These are phyloP conservation scores for Rhodotorula sp. DNA, from an alignment of 1,284 basidiomycete genomes.

Conservation along the genomic window DNA sequence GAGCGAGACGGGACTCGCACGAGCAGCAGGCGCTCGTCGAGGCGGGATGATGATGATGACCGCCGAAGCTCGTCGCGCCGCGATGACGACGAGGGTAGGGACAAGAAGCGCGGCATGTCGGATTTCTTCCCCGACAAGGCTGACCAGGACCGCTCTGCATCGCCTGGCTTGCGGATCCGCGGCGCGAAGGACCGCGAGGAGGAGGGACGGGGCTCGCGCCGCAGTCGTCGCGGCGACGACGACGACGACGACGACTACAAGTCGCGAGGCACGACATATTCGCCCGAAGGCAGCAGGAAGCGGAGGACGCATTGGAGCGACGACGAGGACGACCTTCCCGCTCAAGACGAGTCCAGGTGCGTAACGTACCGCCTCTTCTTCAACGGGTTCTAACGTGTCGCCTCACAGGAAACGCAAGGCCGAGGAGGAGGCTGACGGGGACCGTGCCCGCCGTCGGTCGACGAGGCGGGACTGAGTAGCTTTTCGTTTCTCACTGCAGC, in stretches of 20 bases:
- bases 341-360: constrained; percentile 16
- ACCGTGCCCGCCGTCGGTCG: constrained; percentile 17
- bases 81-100: background rate
- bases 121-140: constrained; percentile 21
- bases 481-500: background rate
- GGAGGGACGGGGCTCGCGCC: background rate
- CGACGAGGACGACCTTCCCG: constrained; percentile 16
- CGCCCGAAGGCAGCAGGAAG: constrained; percentile 3
- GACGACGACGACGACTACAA: background rate
- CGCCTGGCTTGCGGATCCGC: constrained; percentile 14
- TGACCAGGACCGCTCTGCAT: background rate
- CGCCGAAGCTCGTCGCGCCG: background rate
- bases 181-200: constrained; percentile 3
- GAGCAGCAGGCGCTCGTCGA: background rate
- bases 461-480: constrained; percentile 8
- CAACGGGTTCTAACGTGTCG: background rate
- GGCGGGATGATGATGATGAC: constrained; percentile 3
- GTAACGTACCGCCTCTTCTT: background rate
- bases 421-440: constrained; percentile 20
- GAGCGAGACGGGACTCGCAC: constrained; percentile 2
- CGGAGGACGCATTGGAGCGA: constrained; percentile 29
- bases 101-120: background rate
- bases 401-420: constrained; percentile 31
- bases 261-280: constrained; percentile 6
- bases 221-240: background rate